Evolutionary conservation across 2,329 filamentous ascomycete genomes (phyloP), one percentile per base, ranked within the genome.

Genomic region (Colletotrichum sublineola): DNA sequence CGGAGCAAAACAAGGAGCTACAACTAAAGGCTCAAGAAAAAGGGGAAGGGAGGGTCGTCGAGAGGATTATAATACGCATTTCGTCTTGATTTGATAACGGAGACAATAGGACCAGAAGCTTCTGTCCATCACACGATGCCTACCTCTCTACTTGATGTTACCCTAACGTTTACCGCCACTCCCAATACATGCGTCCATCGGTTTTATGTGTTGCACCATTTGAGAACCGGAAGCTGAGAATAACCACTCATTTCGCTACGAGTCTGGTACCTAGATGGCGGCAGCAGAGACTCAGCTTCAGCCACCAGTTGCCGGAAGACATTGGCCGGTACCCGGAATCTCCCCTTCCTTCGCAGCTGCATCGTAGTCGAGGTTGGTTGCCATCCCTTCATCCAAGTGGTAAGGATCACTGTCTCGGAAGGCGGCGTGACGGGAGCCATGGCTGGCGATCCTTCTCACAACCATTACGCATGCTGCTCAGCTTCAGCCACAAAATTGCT

Each of bases 361-460:
- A 29, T 36, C 36, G 29, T 11, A 44, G 67, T 55, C 42, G 58
- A 46, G 42, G 44, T 46, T 40, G 44, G 44, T 38, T 29, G 44
- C 46, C 55, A 67, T 66, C 62, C 63, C 67, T 70, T 70, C 56
- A 40, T 70, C 55, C 31, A 15, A 33, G 40, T 40, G 31, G 63
- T 33, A 48, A 33, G 44, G 38, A 31, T 38, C 38, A 50, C 33
- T 67, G 67, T 70, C 67, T 70, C 63, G 38, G 38, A 67, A 70
- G 60, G 36, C 18, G 58, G 46, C 44, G 46, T 29, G 38, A 60
- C 38, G 46, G 40, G 38, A 48, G 67, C 48, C 11, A 61, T 40
- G 46, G 55, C 36, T n/a, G 53, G 18, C 62, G 31, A 67, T 55
- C 67, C 20, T 52, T 6, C 33, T 61, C 20, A 56, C 29, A 62